phyloP scores from a whole-genome alignment of 2,329 filamentous ascomycete genomes.

The Paecilomyces variotii region DNA sequence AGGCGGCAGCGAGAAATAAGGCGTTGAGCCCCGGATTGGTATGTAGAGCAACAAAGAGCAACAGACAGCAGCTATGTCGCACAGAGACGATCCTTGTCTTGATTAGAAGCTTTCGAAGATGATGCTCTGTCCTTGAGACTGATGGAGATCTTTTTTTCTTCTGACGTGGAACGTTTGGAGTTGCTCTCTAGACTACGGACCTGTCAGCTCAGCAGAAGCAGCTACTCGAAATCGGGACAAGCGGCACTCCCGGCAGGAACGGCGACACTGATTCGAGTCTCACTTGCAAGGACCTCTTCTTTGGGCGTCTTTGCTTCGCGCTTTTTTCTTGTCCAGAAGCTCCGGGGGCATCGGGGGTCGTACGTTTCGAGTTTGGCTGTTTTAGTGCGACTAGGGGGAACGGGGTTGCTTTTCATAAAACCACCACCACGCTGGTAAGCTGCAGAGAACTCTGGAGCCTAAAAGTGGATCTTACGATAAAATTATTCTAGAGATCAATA shows the following conservation, averaged over 20 bases:
- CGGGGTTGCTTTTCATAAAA: background rate
- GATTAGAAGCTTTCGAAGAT: background rate
- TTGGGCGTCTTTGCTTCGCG: background rate
- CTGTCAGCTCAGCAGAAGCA: slow-evolving; percentile 1
- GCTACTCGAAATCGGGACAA: background rate
- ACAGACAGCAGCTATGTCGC: background rate
- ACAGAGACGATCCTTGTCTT: background rate
- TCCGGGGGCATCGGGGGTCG: background rate
- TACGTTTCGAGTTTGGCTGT: background rate
- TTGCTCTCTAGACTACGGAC: background rate
- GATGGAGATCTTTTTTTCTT: background rate
- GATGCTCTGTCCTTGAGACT: background rate
- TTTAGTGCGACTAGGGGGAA: background rate
- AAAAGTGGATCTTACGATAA: background rate
- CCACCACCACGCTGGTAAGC: background rate
- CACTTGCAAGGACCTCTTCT: background rate
- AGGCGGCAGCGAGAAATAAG: background rate
- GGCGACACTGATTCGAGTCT: background rate
- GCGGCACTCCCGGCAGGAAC: background rate
- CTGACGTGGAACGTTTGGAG: background rate
- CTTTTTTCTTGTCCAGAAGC: background rate
- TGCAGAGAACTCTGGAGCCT: background rate
- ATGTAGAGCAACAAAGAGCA: background rate
- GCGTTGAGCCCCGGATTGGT: background rate
- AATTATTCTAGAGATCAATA: background rate